Evolutionary conservation across 768 basidiomycete species (phyloP).

Genomic region (Brasilioporus rufonigricans): DNA sequence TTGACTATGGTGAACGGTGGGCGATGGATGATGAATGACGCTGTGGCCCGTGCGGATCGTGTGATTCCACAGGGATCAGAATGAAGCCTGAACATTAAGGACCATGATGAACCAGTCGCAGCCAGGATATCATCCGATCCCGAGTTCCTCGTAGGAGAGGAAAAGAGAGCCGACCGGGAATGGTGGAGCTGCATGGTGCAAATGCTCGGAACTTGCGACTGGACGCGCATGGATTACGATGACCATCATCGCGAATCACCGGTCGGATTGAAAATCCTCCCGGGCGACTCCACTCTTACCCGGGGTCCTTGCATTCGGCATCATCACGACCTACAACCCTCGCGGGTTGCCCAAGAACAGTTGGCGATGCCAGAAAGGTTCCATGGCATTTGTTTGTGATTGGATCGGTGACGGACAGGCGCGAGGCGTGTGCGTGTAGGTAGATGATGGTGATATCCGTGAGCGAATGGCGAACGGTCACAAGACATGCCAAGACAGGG

Average conservation of each 20-base stretch:
- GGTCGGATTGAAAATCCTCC: not conserved
- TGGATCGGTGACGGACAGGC: not conserved
- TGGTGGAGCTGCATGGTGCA: not conserved
- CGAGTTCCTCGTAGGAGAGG: no score
- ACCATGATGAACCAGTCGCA: no score
- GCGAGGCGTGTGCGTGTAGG: not conserved
- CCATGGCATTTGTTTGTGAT: not conserved
- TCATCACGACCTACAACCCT: not conserved
- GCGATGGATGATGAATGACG: not conserved
- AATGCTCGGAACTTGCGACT: not conserved
- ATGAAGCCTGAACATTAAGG: no score
- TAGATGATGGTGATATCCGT: not conserved
- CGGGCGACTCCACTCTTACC: not conserved
- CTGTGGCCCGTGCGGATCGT: not conserved
- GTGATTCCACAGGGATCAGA: no score
- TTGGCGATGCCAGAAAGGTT: not conserved
- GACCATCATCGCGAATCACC: not conserved
- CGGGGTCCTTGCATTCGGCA: not conserved
- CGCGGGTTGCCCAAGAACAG: not conserved
- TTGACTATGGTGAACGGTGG: not conserved
- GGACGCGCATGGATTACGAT: no score
- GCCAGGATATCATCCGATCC: no score
- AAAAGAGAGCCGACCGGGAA: no score
- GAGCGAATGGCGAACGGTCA: not conserved
- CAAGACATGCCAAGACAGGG: conserved; percentile 4